Percentiles rank a stretch among this genome's conserved stretches.
phyloP scores from a whole-genome alignment of 2,329 filamentous ascomycete genomes.

The Xylariales sp. region DNA sequence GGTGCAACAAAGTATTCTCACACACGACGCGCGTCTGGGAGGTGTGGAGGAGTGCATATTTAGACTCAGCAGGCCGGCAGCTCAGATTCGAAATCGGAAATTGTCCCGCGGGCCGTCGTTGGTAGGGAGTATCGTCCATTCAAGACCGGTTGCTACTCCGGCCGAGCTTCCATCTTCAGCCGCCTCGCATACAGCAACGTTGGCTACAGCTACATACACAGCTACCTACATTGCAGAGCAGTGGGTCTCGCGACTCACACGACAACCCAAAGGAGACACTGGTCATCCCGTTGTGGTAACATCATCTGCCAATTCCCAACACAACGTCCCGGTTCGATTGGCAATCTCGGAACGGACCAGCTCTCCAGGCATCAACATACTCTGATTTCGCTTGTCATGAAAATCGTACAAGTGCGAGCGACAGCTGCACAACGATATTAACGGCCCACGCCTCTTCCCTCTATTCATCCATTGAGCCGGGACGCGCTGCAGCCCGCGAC shows the following conservation, averaged over 20 bases:
- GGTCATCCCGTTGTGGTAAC: background rate
- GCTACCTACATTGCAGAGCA: too few relatives aligned
- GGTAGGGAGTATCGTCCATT: background rate
- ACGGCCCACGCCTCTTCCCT: conserved; percentile 9
- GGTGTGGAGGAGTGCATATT: conserved; percentile 4
- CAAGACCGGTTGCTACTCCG: background rate
- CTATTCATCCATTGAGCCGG: conserved; percentile 20
- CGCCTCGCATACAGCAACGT: conserved; percentile 3
- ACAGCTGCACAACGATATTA: conserved; percentile 11
- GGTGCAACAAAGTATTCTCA: background rate
- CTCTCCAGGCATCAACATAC: conserved; percentile 2
- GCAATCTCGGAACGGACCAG: conserved; percentile 4
- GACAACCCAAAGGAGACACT: background rate
- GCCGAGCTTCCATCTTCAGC: background rate
- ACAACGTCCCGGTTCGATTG: conserved; percentile 5
- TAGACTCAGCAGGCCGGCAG: background rate
- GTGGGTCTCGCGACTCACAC: background rate
- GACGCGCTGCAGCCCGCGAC: conserved; percentile 6
- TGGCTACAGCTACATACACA: background rate
- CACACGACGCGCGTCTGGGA: conserved; percentile 5
- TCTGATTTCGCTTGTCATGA: background rate
- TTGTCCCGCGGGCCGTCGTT: conserved; percentile 4
- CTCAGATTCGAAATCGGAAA: conserved; percentile 1
- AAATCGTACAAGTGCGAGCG: background rate
- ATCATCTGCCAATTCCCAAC: conserved; percentile 4